Base-by-base conservation (phyloP, 163 green algal species). In the Scenedesmus sp. region DNA sequence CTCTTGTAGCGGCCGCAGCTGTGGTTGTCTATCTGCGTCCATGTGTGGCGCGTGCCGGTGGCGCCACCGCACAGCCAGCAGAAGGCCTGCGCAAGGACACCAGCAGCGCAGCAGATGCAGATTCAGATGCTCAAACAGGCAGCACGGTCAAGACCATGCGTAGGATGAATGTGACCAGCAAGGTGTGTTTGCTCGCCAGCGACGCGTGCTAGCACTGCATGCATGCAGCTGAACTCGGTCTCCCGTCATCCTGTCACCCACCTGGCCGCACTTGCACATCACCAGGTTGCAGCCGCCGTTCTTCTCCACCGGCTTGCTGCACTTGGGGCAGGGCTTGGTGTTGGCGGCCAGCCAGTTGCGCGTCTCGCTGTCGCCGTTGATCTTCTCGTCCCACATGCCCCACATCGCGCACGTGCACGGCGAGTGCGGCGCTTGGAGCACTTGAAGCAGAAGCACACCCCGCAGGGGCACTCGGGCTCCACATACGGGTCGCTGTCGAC, bases 201-300 rank as follows among this genome's bases (percentile, higher is more conserved):
- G n/a, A n/a, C n/a, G n/a, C n/a, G n/a, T n/a, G n/a, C n/a, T n/a
- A n/a, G n/a, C n/a, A n/a, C 33, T 42, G 24, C 68, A 42, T 37
- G n/a, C 68, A 40, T 15, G 68, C 24, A 20, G 26, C 13, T 10
- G 18, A 9, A 40, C 68, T 33, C 4, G 42, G 61, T 35, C 61
- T 20, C 61, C 7, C 76, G 49, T 15, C 10, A 7, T 15, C 46
- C 44, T 35, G 81, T 24, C 13, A 18, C 76, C 0, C 16, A 91
- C 87, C 93, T 97, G 94, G 16, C 94, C 94, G 73, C 95, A 96
- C 35, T 86, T 89, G 85, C 90, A 91, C 26, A 91, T 49, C 35
- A 99, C 97, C 26, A 98, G 92, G 92, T 99, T 99, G 95, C 97
- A 99, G 72, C 97, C 97, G 26, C 96, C 96, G 80, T 98, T 98